phyloP scores from a whole-genome alignment of 352 stramenopile species.

The Pythium biforme region DNA sequence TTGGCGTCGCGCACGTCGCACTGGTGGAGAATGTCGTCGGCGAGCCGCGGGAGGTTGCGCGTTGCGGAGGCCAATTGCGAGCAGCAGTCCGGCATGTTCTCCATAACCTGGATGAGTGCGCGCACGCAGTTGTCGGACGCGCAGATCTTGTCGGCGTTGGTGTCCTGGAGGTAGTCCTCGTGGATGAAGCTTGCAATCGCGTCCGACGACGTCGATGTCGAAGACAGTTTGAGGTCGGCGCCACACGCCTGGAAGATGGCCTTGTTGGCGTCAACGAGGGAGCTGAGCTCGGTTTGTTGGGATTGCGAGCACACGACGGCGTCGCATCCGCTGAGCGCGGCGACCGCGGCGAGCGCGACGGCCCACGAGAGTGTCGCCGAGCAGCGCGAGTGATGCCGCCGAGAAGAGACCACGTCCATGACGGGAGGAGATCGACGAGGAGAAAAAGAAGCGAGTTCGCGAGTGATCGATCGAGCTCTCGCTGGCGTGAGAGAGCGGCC shows the following conservation, averaged over 20 bases:
- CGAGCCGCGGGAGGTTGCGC: constrained; percentile 27
- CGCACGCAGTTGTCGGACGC: constrained; percentile 25
- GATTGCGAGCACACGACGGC: constrained; percentile 23
- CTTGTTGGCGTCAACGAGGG: constrained; percentile 21
- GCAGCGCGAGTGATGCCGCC: neutral
- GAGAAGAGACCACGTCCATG: neutral
- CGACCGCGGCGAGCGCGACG: neutral
- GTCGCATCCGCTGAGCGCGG: neutral
- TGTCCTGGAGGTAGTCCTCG: constrained; percentile 23
- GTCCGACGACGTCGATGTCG: constrained; percentile 1
- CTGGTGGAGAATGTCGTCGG: constrained; percentile 31
- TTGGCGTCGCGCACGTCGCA: constrained; percentile 28
- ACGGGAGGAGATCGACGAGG: neutral
- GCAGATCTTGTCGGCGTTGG: constrained; percentile 18
- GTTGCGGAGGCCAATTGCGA: constrained; percentile 1
- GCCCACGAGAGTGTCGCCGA: neutral
- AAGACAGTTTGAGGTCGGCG: constrained; percentile 20
- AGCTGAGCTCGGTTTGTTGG: neutral
- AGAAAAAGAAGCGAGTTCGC: neutral
- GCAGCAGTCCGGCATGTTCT: constrained; percentile 31
- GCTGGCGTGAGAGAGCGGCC: too few species aligned
- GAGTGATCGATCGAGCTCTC: neutral
- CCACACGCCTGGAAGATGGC: constrained; percentile 22
- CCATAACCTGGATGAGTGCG: constrained; percentile 29
- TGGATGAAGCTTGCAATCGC: constrained; percentile 20